These are phyloP conservation scores for Tilletia caries DNA, from an alignment of 1,284 basidiomycete species.

Conservation along the genomic window DNA sequence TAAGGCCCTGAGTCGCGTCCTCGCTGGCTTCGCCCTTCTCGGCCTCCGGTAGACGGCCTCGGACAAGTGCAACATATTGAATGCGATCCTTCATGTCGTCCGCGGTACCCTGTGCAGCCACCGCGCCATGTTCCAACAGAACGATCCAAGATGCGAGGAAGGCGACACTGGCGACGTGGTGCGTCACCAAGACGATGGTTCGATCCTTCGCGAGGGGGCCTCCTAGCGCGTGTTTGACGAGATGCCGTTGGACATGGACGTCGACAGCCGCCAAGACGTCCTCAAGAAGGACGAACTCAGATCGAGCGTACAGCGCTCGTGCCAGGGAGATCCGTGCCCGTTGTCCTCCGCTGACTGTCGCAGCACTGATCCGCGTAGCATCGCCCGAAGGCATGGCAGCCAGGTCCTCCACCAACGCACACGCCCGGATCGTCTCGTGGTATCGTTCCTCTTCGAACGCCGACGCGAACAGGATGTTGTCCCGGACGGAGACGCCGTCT, in stretches of 20 bases:
- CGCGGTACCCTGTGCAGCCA: conserved; percentile 3
- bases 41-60: neutral
- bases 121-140: neutral
- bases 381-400: conserved; percentile 11
- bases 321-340: conserved; percentile 28
- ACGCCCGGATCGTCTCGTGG: neutral
- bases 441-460: neutral
- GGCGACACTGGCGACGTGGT: conserved; percentile 21
- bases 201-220: conserved; percentile 20
- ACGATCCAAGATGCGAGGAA: neutral
- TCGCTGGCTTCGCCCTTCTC: conserved; percentile 1
- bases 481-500: conserved; percentile 4
- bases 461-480: conserved; percentile 14
- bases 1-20: neutral
- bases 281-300: conserved; percentile 21
- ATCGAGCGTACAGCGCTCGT: conserved; percentile 24
- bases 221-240: conserved; percentile 25
- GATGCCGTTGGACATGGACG: conserved; percentile 17
- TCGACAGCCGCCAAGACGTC: conserved; percentile 15
- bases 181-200: conserved; percentile 24
- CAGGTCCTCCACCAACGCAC: conserved; percentile 11
- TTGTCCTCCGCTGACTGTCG: conserved; percentile 32
- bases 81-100: neutral
- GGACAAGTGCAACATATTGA: neutral
- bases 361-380: conserved; percentile 12